Percentiles rank a stretch among this genome's conserved stretches.
Evolutionary conservation across 2,329 filamentous ascomycete genomes (phyloP).

Genomic region (Bimuria novae-zelandiae): DNA sequence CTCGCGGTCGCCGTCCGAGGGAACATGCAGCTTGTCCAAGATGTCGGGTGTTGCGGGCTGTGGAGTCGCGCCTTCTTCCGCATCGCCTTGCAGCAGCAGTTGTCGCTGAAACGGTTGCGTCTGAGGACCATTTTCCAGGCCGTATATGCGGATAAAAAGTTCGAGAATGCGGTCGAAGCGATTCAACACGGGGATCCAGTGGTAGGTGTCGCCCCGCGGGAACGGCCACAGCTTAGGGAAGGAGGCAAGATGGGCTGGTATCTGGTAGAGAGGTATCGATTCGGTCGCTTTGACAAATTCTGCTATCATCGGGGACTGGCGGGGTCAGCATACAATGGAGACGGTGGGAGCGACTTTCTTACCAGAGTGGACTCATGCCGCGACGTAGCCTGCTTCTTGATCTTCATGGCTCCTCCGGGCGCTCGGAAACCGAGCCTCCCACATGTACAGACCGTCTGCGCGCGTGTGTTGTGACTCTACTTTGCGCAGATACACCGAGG

Average conservation of each 20-base stretch:
- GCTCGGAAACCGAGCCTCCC: slow-evolving; percentile 41
- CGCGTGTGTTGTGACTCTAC: slow-evolving; percentile 1
- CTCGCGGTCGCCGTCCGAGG: slow-evolving; percentile 75
- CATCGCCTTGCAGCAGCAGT: slow-evolving; percentile 64
- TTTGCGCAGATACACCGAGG: neutral
- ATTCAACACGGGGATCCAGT: slow-evolving; percentile 95
- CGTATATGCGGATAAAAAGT: slow-evolving; percentile 78
- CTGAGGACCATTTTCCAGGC: slow-evolving; percentile 79
- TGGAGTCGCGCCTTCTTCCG: slow-evolving; percentile 47
- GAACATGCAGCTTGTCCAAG: slow-evolving; percentile 63
- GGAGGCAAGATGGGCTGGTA: slow-evolving; percentile 74
- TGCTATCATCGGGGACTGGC: slow-evolving; percentile 83
- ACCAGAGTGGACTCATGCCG: slow-evolving; percentile 59
- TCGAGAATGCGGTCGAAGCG: slow-evolving; percentile 90
- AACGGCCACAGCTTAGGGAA: slow-evolving; percentile 95
- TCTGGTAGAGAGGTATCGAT: slow-evolving; percentile 70
- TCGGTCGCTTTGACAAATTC: slow-evolving; percentile 76
- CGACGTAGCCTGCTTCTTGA: slow-evolving; percentile 60
- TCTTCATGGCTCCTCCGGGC: slow-evolving; percentile 55
- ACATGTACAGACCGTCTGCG: slow-evolving; percentile 36
- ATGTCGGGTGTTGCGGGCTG: slow-evolving; percentile 51
- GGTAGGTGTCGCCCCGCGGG: slow-evolving; percentile 91
- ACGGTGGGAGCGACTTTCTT: slow-evolving; percentile 20
- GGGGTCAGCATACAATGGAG: slow-evolving; percentile 10
- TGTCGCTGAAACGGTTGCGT: slow-evolving; percentile 72